Evolutionary conservation across 2,329 filamentous ascomycete genomes (phyloP), one percentile per base, ranked within the genome.

Genomic region (Byssoonygena ceratinophila): DNA sequence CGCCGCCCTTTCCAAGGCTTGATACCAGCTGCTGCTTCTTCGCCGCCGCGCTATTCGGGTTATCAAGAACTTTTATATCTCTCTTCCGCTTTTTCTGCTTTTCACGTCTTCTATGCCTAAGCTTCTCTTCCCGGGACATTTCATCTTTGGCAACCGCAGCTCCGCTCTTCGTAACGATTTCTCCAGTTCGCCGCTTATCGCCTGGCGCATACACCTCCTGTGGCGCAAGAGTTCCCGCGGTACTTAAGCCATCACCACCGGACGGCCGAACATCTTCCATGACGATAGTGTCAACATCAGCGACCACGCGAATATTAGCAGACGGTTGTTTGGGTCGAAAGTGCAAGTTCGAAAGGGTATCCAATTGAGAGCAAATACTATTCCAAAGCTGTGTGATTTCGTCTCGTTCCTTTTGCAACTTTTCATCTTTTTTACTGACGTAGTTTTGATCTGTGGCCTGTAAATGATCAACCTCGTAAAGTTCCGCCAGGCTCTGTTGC

Each of bases 191-290:
- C 3, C 74, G 81, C 56, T 80, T 78, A 61, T 84, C 82, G 56
- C 83, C 82, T n/a, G 87, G 82, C 61, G 81, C 82, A 74, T 97
- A 98, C 23, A 98, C 77, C 69, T 98, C 92, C 65, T 97, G 92
- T 2, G 92, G 92, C 43, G 92, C 92, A 55, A 98, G 79, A 74
- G 85, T 85, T 63, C 83, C 86, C 23, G 70, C 67, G 29, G 67
- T 68, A 23, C 64, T 64, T 58, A 80, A 74, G 43, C 77, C 79
- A 39, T 85, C 87, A 63, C 83, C 82, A 40, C 86, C 85, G 14
- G 85, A 84, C 6, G 92, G 91, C 61, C 94, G 85, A 1, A 89
- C 91, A 64, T 98, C 92, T 73, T 98, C 92, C 85, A 97, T 94
- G 59, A 80, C 78, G 58, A 97, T 83, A 2, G 87, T 88, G n/a